phyloP scores from a whole-genome alignment of 163 green algal species.

The Coccomyxa subellipsoidea region DNA sequence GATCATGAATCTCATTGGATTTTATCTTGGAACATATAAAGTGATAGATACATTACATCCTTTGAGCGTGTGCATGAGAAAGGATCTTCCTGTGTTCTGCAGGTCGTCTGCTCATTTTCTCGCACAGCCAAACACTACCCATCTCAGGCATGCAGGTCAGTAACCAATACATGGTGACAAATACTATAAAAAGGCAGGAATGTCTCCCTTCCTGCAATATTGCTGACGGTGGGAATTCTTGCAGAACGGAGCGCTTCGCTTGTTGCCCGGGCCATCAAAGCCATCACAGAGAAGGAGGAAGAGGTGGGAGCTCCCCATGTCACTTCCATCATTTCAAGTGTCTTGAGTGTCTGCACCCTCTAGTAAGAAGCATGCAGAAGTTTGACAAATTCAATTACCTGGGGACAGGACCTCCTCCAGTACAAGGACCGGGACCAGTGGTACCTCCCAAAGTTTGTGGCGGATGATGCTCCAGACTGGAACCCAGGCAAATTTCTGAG shows the following conservation, averaged over 20 bases:
- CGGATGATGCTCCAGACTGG: constrained; percentile 79
- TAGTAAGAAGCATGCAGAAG: no score
- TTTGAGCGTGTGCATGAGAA: no score
- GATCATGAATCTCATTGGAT: not conserved
- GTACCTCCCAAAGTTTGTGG: constrained; percentile 76
- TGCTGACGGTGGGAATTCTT: not conserved
- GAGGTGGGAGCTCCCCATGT: not conserved
- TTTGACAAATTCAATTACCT: no score
- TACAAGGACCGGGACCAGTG: constrained; percentile 61
- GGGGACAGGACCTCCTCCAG: constrained; percentile 68
- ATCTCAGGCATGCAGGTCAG: not conserved
- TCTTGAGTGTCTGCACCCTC: no score
- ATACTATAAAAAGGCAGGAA: no score
- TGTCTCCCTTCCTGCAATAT: no score
- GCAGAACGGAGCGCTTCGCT: not conserved
- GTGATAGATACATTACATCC: no score
- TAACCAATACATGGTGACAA: no score
- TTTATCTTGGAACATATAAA: no score
- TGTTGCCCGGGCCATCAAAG: not conserved
- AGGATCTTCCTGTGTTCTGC: not conserved
- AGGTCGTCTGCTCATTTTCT: not conserved
- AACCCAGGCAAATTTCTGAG: constrained; percentile 55
- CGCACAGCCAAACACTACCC: not conserved
- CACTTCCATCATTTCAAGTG: no score
- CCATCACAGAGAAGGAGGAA: not conserved